Conservation (phyloP, 2,329 filamentous ascomycete species). For the Aspergillus sojae region DNA sequence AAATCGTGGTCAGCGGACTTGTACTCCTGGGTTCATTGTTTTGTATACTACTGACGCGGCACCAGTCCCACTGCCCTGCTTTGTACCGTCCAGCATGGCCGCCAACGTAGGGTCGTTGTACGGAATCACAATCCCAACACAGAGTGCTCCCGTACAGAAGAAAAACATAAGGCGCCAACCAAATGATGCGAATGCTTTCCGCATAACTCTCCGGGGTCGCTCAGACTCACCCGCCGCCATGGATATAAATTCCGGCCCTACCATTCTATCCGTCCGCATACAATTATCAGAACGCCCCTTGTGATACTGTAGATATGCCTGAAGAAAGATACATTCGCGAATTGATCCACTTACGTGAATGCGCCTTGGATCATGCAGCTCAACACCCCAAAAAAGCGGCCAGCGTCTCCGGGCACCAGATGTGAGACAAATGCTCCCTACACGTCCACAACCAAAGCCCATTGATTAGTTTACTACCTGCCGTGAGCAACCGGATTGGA, state of each 20-base stretch:
- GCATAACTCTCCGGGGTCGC: constrained; percentile 68
- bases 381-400: constrained; percentile 55
- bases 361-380: constrained; percentile 72
- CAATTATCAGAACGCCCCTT: not conserved
- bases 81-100: constrained; percentile 51
- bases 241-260: constrained; percentile 66
- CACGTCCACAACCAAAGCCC: not conserved
- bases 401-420: constrained; percentile 62
- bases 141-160: constrained; percentile 70
- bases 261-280: constrained; percentile 41
- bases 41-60: constrained; percentile 49
- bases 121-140: constrained; percentile 69
- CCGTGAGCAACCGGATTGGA: not conserved
- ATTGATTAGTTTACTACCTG: not conserved
- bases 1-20: not conserved
- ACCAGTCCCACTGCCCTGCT: constrained; percentile 53
- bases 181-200: constrained; percentile 71
- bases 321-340: not conserved
- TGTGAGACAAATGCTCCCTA: constrained; percentile 64
- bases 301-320: no score
- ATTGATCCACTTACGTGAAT: constrained; percentile 49
- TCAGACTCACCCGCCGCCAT: constrained; percentile 67
- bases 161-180: constrained; percentile 76
- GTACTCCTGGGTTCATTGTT: not conserved
- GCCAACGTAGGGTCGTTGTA: constrained; percentile 64